Conservation (phyloP, 768 basidiomycete species). For the Collybiopsis luxurians region DNA sequence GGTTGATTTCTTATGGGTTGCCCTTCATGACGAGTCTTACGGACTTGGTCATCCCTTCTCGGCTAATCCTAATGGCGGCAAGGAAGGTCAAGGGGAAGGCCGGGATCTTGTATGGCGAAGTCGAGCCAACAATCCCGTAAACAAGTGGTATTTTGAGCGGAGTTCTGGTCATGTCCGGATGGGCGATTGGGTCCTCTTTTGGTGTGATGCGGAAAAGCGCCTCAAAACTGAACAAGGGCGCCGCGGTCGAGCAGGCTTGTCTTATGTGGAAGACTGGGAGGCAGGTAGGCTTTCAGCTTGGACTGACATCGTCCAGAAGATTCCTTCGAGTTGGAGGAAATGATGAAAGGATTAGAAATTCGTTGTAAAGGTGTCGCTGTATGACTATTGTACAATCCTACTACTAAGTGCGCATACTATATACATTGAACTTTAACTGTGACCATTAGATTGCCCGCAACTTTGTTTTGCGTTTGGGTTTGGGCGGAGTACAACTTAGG, state of each 20-base stretch:
- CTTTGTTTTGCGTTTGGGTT: slow-evolving; percentile 8
- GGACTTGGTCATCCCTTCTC: slow-evolving; percentile 93
- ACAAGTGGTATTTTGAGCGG: slow-evolving; percentile 99
- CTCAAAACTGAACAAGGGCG: slow-evolving; percentile 68
- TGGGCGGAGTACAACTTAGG: slow-evolving; percentile 13
- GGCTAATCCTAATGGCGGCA: slow-evolving; percentile 93
- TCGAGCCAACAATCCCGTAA: slow-evolving; percentile 90
- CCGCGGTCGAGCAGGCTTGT: slow-evolving; percentile 59
- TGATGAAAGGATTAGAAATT: neutral
- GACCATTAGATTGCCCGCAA: slow-evolving; percentile 1
- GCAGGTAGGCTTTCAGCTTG: slow-evolving; percentile 65
- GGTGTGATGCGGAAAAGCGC: slow-evolving; percentile 95
- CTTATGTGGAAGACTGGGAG: slow-evolving; percentile 78
- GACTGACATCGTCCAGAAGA: slow-evolving; percentile 63
- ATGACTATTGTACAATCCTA: neutral
- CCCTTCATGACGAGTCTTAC: slow-evolving; percentile 96
- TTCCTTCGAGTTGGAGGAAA: slow-evolving; percentile 79
- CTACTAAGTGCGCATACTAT: slow-evolving; percentile 1
- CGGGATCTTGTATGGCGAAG: slow-evolving; percentile 95
- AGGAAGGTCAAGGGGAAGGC: slow-evolving; percentile 86
- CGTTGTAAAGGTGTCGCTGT: neutral
- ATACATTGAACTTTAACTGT: neutral
- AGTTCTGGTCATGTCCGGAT: slow-evolving; percentile 86
- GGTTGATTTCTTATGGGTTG: slow-evolving; percentile 99
- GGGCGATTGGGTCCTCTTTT: slow-evolving; percentile 91